Percentiles rank a stretch among this genome's conserved stretches.
Evolutionary conservation across 2,329 filamentous ascomycete species (phyloP).

Genomic region (Rachicladosporium sp.): DNA sequence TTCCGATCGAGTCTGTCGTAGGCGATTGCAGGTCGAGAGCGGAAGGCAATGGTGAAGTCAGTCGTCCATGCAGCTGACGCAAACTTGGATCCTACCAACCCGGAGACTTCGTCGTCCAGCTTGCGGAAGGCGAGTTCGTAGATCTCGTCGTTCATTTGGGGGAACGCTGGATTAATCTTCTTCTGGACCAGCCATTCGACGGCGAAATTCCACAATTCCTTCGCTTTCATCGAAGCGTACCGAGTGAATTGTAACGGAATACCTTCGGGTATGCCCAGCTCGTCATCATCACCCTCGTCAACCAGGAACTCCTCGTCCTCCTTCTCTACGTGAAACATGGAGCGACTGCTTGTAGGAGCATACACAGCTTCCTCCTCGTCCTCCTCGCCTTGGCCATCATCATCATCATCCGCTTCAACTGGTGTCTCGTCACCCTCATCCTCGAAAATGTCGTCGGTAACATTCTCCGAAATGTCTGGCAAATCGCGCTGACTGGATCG

Average conservation of each 20-base stretch:
- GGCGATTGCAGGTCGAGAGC: slow-evolving; percentile 51
- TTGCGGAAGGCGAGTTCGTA: slow-evolving; percentile 60
- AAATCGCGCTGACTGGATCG: slow-evolving; percentile 22
- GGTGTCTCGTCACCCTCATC: slow-evolving; percentile 12
- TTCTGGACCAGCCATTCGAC: slow-evolving; percentile 75
- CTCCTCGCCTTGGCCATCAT: slow-evolving; percentile 17
- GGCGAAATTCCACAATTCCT: slow-evolving; percentile 60
- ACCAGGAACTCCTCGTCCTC: slow-evolving; percentile 54
- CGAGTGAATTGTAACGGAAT: slow-evolving; percentile 56
- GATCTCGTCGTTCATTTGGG: slow-evolving; percentile 44
- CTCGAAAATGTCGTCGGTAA: no score
- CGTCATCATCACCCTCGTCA: slow-evolving; percentile 45
- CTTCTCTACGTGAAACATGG: slow-evolving; percentile 38
- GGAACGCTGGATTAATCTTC: slow-evolving; percentile 60
- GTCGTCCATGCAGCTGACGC: slow-evolving; percentile 57
- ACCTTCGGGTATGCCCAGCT: slow-evolving; percentile 45
- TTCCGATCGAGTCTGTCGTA: slow-evolving; percentile 31
- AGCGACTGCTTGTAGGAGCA: slow-evolving; percentile 20
- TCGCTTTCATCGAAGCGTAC: slow-evolving; percentile 53
- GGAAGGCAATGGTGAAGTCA: slow-evolving; percentile 53
- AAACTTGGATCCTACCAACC: slow-evolving; percentile 58
- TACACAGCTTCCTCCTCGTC: slow-evolving; percentile 18
- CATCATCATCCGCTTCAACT: slow-evolving; percentile 17
- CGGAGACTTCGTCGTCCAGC: slow-evolving; percentile 57
- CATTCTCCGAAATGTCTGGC: slow-evolving; percentile 9